Evolutionary conservation across 2,329 filamentous ascomycete genomes (phyloP), one percentile per base, ranked within the genome.

Genomic region (Xenosphaeropsis pyriputrescens): DNA sequence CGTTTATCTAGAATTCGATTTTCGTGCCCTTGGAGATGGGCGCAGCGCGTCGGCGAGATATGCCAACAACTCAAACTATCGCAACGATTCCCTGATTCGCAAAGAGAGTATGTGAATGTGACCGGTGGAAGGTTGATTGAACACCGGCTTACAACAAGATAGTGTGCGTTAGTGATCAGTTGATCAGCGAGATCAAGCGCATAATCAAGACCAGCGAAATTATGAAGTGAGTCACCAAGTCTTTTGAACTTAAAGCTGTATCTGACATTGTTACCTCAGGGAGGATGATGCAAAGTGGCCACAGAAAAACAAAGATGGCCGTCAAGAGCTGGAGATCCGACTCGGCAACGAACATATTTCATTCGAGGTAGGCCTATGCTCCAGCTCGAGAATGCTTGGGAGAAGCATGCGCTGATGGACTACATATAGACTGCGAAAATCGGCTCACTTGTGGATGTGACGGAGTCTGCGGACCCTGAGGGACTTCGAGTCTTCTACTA

Each of bases 211-310:
- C 88, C 29, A 95, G 86, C 62, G 91, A 98, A 58, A 95, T 98
- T 52, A 78, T 93, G 67, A 96, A 96, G 85, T 93, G 72, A 39
- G 67, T 47, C 8, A 26, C n/a, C 18, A 31, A 36, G 29, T 12
- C 29, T 30, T 11, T 14, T 16, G 19, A 31, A 22, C 16, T 19
- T 8, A 8, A 26, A 32, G n/a, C 6, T 29, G 4, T 32, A 5
- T 36, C 29, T 32, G 39, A 54, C 60, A 41, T 61, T 41, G 32
- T 5, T 14, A 3, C 14, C 29, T 44, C 48, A 93, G 85, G 66
- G 91, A 98, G 76, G 91, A 98, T 56, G 91, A 98, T 58, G 83
- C 79, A 18, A 95, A 95, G 58, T 98, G 91, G 91, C 91, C 91
- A 1, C 85, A 93, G 60, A 98, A 96, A 73, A 98, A 98, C 65